Conservation (phyloP, 140 eudicot species). For the Ambrosia hybrid region DNA sequence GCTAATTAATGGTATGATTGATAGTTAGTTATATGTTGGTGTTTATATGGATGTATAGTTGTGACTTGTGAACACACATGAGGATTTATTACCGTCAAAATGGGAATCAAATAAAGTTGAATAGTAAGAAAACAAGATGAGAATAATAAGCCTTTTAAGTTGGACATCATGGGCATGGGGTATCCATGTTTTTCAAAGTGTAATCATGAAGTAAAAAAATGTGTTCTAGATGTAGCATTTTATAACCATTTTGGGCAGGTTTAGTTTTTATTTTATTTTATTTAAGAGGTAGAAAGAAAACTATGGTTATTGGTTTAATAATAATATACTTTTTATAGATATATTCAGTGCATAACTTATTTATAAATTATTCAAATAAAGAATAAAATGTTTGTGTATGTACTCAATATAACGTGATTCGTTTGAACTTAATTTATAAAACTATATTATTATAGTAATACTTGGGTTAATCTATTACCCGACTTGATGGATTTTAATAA, state of each 20-base stretch:
- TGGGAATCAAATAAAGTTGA: slow-evolving; percentile 22
- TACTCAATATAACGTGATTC: no score
- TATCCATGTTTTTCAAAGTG: neutral
- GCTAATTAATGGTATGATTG: neutral
- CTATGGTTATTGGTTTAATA: neutral
- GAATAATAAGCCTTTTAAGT: slow-evolving; percentile 15
- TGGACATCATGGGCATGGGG: neutral
- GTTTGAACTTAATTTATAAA: no score
- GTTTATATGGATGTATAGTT: slow-evolving; percentile 6
- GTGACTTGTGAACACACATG: slow-evolving; percentile 11
- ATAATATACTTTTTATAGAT: neutral
- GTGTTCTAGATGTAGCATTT: neutral
- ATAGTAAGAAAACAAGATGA: slow-evolving; percentile 6
- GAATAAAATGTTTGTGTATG: no score
- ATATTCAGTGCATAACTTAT: neutral
- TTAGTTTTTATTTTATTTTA: neutral
- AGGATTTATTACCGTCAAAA: slow-evolving; percentile 14
- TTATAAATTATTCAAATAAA: neutral
- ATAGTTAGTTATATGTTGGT: neutral
- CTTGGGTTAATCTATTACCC: no score
- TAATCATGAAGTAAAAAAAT: neutral
- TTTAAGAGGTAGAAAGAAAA: neutral
- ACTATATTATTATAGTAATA: no score
- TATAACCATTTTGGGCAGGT: neutral
- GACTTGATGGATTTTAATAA: no score